A percentile compares a stretch with the other conserved stretches of the same genome.
phyloP scores from a whole-genome alignment of 768 basidiomycete genomes.

The Pulveroboletus sp. region DNA sequence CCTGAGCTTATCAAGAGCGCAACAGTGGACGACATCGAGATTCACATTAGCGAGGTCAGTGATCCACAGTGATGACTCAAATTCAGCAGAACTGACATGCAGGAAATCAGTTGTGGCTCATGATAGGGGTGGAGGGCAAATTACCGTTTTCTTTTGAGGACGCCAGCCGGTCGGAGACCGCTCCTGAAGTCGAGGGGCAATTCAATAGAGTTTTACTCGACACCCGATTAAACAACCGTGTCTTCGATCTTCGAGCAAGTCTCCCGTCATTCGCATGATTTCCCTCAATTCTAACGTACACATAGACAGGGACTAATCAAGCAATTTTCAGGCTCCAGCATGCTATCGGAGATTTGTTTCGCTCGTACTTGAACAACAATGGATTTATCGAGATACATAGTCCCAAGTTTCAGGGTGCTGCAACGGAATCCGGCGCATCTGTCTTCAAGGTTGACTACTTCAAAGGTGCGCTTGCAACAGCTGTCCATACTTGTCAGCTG shows the following conservation, averaged over 20 bases:
- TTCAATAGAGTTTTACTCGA: conserved; percentile 83
- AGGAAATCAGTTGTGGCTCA: conserved; percentile 61
- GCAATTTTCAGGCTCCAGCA: conserved; percentile 91
- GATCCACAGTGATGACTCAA: neutral
- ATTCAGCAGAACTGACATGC: neutral
- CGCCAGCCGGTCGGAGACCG: conserved; percentile 77
- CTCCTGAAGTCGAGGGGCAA: conserved; percentile 56
- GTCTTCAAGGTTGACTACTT: conserved; percentile 99
- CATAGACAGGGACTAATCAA: conserved; percentile 89
- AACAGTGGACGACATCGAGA: conserved; percentile 79
- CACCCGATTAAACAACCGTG: conserved; percentile 90
- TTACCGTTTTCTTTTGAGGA: conserved; percentile 93
- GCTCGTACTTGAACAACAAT: conserved; percentile 65
- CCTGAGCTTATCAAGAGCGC: conserved; percentile 89
- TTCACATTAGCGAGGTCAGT: conserved; percentile 75
- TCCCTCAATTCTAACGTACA: conserved; percentile 7
- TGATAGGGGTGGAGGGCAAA: conserved; percentile 72
- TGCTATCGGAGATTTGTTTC: conserved; percentile 85
- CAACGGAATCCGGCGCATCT: conserved; percentile 93
- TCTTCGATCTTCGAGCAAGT: conserved; percentile 87
- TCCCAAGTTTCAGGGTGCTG: conserved; percentile 94
- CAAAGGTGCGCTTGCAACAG: conserved; percentile 52
- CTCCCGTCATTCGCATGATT: neutral
- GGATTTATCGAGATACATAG: conserved; percentile 95
- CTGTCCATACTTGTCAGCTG: conserved; percentile 1